Evolutionary conservation across 1,284 basidiomycete species (phyloP), one percentile per base, ranked within the genome.

Genomic region (Vanrija sp.): DNA sequence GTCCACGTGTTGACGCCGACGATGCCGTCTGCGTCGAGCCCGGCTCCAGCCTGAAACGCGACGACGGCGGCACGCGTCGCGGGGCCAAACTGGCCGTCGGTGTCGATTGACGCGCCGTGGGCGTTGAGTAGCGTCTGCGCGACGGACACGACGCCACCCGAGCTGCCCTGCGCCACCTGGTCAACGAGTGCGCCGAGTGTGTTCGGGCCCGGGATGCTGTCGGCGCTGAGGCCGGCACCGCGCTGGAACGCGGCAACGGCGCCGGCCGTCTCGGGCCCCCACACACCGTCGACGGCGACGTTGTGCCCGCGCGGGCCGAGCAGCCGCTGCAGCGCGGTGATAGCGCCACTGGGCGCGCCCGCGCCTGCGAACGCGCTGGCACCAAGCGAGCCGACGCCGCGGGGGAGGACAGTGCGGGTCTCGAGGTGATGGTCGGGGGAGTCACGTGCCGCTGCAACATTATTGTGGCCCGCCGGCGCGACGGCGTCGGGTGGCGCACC

Each of bases 181-280:
- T 16, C 21, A 26, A 47, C 50, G 23, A 56, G 50, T 9, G 44
- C 49, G 34, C 55, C 55, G 16, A 56, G 46, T 2, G 55, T 56
- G 0, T 40, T 50, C 6, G 55, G 55, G 4, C 55, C 55, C 0
- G 55, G 34, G 2, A 38, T 14, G 14, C 46, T 25, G 43, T 56
- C 55, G 29, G 38, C 46, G 0, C 14, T 18, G 3, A 56, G 34
- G n/a, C 26, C 38, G 16, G 6, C 18, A 7, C 5, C n/a, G 3
- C 6, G 7, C 38, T 56, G 55, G 45, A 56, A 48, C 9, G 46
- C 34, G 5, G 7, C n/a, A 6, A 52, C 46, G 1, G 49, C 50
- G 7, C n/a, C 46, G 5, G 16, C 12, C 0, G 55, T 49, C 39
- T 40, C 21, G 19, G 50, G 34, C 14, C 55, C 55, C 23, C 43